These are phyloP conservation scores for Verticillium dahliae DNA, from an alignment of 2,329 filamentous ascomycete species.

Conservation along the genomic window DNA sequence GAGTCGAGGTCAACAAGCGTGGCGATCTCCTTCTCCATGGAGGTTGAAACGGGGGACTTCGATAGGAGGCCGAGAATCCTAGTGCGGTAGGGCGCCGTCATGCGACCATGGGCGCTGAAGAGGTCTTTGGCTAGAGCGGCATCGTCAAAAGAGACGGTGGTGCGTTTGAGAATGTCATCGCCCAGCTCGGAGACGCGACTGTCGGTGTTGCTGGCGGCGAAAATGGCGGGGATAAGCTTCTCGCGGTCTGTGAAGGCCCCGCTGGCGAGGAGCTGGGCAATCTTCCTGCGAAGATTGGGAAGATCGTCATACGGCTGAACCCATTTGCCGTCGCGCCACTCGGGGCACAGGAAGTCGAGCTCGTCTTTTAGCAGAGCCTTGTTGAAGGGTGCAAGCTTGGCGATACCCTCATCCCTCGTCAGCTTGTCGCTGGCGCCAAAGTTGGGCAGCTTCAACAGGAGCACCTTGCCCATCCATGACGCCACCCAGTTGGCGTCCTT, in stretches of 20 bases:
- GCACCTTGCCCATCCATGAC: slow-evolving; percentile 67
- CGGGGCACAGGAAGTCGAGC: slow-evolving; percentile 61
- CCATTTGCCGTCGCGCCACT: slow-evolving; percentile 33
- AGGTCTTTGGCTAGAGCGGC: slow-evolving; percentile 54
- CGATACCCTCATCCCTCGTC: slow-evolving; percentile 8
- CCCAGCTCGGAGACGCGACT: slow-evolving; percentile 77
- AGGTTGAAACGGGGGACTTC: slow-evolving; percentile 69
- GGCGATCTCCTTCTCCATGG: slow-evolving; percentile 61
- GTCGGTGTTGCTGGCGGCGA: slow-evolving; percentile 76
- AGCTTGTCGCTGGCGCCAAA: slow-evolving; percentile 25
- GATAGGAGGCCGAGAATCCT: slow-evolving; percentile 70
- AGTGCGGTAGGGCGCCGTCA: slow-evolving; percentile 67
- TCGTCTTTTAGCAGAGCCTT: slow-evolving; percentile 60
- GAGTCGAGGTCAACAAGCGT: slow-evolving; percentile 57
- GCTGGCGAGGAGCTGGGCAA: slow-evolving; percentile 69
- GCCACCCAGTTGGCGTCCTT: slow-evolving; percentile 71
- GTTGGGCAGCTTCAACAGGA: slow-evolving; percentile 48
- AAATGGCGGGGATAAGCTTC: slow-evolving; percentile 76
- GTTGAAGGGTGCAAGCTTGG: slow-evolving; percentile 13
- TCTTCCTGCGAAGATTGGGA: slow-evolving; percentile 47
- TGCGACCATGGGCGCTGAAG: slow-evolving; percentile 67
- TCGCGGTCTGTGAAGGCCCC: slow-evolving; percentile 80
- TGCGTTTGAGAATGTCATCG: slow-evolving; percentile 82
- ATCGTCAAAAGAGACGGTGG: slow-evolving; percentile 68
- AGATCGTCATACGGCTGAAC: slow-evolving; percentile 23